These are phyloP conservation scores for Adiantum capillusveneris DNA, from an alignment of 75 land plant genomes.

Conservation along the genomic window DNA sequence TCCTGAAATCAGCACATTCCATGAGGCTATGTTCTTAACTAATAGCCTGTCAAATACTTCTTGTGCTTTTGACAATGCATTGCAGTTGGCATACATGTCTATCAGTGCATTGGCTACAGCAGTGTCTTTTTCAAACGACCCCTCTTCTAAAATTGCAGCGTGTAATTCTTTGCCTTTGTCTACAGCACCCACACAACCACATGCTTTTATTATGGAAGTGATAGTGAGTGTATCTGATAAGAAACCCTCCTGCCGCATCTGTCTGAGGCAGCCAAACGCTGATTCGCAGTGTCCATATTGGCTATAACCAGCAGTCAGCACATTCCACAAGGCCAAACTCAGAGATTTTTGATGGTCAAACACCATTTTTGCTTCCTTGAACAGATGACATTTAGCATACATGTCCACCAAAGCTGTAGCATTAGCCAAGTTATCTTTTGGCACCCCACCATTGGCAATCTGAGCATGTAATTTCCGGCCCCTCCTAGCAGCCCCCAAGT, in stretches of 20 bases:
- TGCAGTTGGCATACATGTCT: slow-evolving; percentile 67
- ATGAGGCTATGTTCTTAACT: slow-evolving; percentile 22
- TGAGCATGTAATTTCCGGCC: too few species aligned
- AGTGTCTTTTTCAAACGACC: background rate
- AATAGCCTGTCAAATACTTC: slow-evolving; percentile 45
- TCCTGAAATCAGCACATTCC: slow-evolving; percentile 6
- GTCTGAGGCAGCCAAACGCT: background rate
- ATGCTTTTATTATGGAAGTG: background rate
- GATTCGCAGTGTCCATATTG: too few species aligned
- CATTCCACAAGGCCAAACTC: too few species aligned
- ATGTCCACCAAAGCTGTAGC: too few species aligned
- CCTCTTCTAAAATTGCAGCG: background rate
- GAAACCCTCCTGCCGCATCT: background rate
- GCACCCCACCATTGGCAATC: too few species aligned
- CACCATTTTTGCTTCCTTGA: too few species aligned
- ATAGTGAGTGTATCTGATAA: background rate
- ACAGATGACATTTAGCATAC: too few species aligned
- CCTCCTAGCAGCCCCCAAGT: too few species aligned
- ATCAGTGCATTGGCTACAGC: slow-evolving; percentile 24
- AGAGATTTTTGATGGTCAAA: too few species aligned
- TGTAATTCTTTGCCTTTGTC: background rate
- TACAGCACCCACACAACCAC: background rate
- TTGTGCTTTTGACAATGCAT: slow-evolving; percentile 31
- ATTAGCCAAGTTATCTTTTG: too few species aligned
- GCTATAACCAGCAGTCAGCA: too few species aligned